Base-by-base conservation (phyloP, 768 basidiomycete genomes). In the Naganishia friedmannii region DNA sequence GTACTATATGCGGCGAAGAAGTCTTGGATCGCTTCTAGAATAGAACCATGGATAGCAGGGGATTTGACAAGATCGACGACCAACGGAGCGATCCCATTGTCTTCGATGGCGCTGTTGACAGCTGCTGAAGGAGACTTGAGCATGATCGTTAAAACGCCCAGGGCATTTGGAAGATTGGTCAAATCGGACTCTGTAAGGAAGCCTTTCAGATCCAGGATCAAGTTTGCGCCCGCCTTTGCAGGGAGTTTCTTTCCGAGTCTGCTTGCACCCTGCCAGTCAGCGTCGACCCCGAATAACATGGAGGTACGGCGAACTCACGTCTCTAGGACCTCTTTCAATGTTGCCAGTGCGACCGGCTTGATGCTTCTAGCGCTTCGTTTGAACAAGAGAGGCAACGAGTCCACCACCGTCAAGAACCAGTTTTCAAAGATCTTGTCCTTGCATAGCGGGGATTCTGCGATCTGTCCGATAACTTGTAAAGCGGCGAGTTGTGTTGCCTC, bases 1-100 rank as follows among this genome's bases (percentile, higher is more conserved):
- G 86, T 85, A 32, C 95, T 91, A 54, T 95, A 86, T 0, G 89
- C 87, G 1, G 84, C 84, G 80, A 91, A 93, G 85, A 98, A 98
- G 19, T 83, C 84, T 56, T 92, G 85, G 15, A 96, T 84, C 0
- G 90, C 87, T 42, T 97, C 93, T 7, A 95, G 86, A 3, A 91
- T 87, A 1, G 86, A 83, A 12, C 89, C 89, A 26, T 91, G 86
- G 17, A 93, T 84, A 15, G 90, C 84, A 0, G 93, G 89, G 0
- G 93, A 92, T 76, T 89, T 86, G 0, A 92, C 85, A 57, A 93
- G 86, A 56, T 79, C 80, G 58, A 77, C 68, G n/a, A 82, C 71
- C 31, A 69, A 57, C 1, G 82, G 80, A 19, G 83, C 74, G 23
- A 82, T 66, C 26, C 77, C 67, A 0, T 56, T 23, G 48, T 51